Evolutionary conservation across 164 flowering plant genomes (phyloP), one percentile per base, ranked within the genome.

Genomic region (Tetrastigma voinierianum): DNA sequence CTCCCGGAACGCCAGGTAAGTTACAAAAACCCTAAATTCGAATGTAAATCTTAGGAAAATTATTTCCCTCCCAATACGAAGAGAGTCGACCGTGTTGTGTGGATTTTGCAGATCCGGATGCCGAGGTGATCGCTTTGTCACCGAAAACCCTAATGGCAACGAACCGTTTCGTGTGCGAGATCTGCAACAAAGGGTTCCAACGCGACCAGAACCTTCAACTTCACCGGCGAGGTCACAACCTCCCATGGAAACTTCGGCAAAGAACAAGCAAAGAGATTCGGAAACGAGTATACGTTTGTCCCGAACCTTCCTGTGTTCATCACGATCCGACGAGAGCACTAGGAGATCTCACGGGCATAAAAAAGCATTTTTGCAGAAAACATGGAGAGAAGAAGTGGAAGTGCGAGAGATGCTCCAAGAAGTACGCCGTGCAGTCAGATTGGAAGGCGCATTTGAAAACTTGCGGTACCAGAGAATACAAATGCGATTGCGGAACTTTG

Each of bases 311-410:
- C 9, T 91, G 97, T 74, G 84, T 91, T 15, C 97, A 91, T 65
- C 91, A 91, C 73, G 78, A 82, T 65, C 93, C 93, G 6, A 60
- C 89, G 1, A 68, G 97, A 51, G 97, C 97, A 3, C 82, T 91
- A 6, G 97, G 97, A 17, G 97, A 90, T 51, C 82, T 90, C 20
- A 88, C 96, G 5, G 97, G 97, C 1, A 91, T 91, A 20, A 91
- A 91, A 76, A 91, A 91, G 71, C 97, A 91, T 66, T 91, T 81
- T 66, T 83, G 86, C 62, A 52, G 97, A 55, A 92, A 92, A 67
- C 97, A 92, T 61, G 96, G 98, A 17, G 98, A 90, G 87, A 92
- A 92, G 91, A 90, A 88, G 71, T 90, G 81, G 82, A 90, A 92
- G 80, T 92, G 97, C 75, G 94, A 92, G 61, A 76, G 87, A 68